Conservation (phyloP, 257 asterid genomes). For the Dorcoceras hygrometricum region DNA sequence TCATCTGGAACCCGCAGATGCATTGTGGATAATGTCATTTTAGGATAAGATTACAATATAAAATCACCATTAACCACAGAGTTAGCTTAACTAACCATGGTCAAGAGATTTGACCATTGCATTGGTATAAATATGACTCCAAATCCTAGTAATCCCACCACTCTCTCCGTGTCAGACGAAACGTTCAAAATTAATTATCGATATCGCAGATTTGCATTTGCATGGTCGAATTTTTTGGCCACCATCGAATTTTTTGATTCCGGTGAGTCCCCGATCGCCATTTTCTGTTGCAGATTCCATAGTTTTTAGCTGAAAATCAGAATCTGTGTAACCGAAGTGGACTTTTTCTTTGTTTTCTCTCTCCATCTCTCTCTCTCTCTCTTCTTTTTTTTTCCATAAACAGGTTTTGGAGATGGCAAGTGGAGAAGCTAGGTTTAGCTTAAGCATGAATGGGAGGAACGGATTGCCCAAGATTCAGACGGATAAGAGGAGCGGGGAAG, state of each 20-base stretch:
- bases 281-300: background rate
- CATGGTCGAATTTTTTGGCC: conserved; percentile 19
- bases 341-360: background rate
- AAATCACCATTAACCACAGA: background rate
- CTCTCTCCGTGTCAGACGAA: background rate
- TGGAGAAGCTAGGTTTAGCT: conserved; percentile 56
- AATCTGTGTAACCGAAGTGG: background rate
- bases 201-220: background rate
- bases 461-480: conserved; percentile 74
- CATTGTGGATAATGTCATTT: no score
- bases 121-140: conserved; percentile 20
- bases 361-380: no score
- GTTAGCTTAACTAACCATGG: background rate
- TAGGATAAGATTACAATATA: no score
- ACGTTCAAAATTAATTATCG: background rate
- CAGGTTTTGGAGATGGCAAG: conserved; percentile 36
- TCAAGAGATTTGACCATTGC: background rate
- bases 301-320: background rate
- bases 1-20: no score
- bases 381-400: background rate
- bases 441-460: conserved; percentile 38
- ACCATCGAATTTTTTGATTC: background rate
- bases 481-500: conserved; percentile 37
- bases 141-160: background rate
- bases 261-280: background rate